These are phyloP conservation scores for Ziziphus jujuba DNA, from an alignment of 306 rosid genomes.

Conservation along the genomic window DNA sequence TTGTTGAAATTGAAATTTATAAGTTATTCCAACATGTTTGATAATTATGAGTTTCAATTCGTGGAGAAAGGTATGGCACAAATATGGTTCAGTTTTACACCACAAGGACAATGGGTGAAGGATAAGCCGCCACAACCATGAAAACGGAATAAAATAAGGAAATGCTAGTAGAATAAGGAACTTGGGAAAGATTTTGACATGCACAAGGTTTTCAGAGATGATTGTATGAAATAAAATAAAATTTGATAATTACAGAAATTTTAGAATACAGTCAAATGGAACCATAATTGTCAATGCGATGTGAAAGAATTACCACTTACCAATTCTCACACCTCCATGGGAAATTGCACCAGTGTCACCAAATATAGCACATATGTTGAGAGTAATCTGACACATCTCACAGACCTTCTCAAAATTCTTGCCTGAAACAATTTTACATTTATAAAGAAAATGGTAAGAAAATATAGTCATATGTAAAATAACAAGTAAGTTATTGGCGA, in stretches of 20 bases:
- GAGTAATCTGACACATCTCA: slow-evolving; percentile 75
- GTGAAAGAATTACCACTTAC: slow-evolving; percentile 38
- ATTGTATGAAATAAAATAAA: neutral
- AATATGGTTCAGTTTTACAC: neutral
- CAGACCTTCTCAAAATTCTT: slow-evolving; percentile 79
- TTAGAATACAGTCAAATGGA: neutral
- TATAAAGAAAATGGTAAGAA: neutral
- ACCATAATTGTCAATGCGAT: neutral
- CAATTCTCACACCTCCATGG: slow-evolving; percentile 79
- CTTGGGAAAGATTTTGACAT: neutral
- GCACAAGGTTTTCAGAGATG: neutral
- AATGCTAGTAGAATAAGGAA: neutral
- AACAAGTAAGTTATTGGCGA: neutral
- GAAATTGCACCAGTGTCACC: slow-evolving; percentile 70
- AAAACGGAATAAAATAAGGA: neutral
- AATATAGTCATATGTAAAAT: no score
- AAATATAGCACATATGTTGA: slow-evolving; percentile 66
- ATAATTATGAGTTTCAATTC: neutral
- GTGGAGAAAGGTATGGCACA: neutral
- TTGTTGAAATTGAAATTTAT: neutral
- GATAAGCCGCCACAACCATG: neutral
- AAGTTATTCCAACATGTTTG: slow-evolving; percentile 1
- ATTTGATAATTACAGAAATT: neutral
- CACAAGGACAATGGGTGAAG: neutral
- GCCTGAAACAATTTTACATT: slow-evolving; percentile 39